Evolutionary conservation across 108 stramenopile genomes (phyloP), one percentile per base, ranked within the genome.

Genomic region (Asterionellopsis glacialis): DNA sequence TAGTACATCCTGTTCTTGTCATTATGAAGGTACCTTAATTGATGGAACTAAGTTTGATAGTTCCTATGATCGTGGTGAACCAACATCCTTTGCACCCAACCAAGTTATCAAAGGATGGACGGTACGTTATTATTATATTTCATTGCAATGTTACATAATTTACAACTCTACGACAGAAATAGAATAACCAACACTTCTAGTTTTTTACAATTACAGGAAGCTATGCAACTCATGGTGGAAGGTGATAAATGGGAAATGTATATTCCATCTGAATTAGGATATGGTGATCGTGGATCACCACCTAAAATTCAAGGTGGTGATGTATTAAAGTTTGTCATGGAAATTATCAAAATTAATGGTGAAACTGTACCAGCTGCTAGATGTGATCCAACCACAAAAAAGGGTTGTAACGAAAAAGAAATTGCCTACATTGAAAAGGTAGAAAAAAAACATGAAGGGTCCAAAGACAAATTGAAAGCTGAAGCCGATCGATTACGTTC

Each of bases 171-270:
- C n/a, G n/a, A n/a, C n/a, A 10, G 68, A 70, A 59, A 55, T 55
- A 14, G 9, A 19, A 4, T 38, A 22, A 42, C 54, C 25, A 54
- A n/a, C 7, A 39, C 18, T 50, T 26, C 22, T 13, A 51, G 10
- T 25, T 18, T 54, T 0, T 61, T 38, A 6, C 39, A 7, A 45
- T 47, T 45, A 33, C 7, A n/a, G n/a, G 88, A 94, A 72, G 93
- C 89, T 1, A 94, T 97, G 95, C 97, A 96, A 72, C 58, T 96
- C 57, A 98, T 98, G 97, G 73, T 59, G 52, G 88, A 93, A 73
- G 91, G 91, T 41, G 88, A 79, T 57, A 78, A 77, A 77, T 98
- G 97, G 97, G 93, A 96, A 63, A 67, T 98, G 42, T 91, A 87
- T 72, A 96, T 98, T 67, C 97, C 96, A 3, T 57, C 76, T 15